phyloP scores from a whole-genome alignment of 2,329 filamentous ascomycete species.

The Hymenoscyphus repandus region DNA sequence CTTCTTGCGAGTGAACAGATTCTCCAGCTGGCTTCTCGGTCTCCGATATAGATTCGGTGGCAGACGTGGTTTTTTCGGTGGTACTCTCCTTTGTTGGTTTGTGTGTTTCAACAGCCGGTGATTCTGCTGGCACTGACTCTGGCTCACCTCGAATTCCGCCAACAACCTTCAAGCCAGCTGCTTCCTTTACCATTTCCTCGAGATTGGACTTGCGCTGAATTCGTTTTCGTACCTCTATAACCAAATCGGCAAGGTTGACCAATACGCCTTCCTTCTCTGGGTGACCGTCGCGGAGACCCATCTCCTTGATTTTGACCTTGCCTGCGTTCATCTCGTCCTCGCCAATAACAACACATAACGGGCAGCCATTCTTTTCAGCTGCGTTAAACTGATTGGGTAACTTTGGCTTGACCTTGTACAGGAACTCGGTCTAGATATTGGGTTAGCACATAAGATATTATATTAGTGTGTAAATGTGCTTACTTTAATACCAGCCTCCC shows the following conservation, averaged over 20 bases:
- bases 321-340: constrained; percentile 82
- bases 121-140: constrained; percentile 1
- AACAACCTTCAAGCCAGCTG: constrained; percentile 29
- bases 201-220: constrained; percentile 34
- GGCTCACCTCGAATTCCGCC: constrained; percentile 26
- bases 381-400: constrained; percentile 86
- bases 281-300: constrained; percentile 74
- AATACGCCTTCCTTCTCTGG: constrained; percentile 85
- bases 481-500: constrained; percentile 83
- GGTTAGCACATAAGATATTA: background rate
- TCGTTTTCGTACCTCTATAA: constrained; percentile 54
- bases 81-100: constrained; percentile 2
- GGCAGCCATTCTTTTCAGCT: constrained; percentile 73
- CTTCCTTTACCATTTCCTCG: constrained; percentile 25
- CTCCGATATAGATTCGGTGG: constrained; percentile 1
- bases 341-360: constrained; percentile 83
- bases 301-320: constrained; percentile 83
- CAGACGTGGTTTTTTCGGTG: background rate
- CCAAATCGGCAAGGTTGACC: constrained; percentile 59
- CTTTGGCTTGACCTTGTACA: constrained; percentile 87
- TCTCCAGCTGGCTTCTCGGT: constrained; percentile 16
- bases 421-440: constrained; percentile 66
- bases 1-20: constrained; percentile 15
- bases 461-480: constrained; percentile 12
- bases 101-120: background rate